Conservation (phyloP, 2,329 filamentous ascomycete species). For the Anthostomella pinea region DNA sequence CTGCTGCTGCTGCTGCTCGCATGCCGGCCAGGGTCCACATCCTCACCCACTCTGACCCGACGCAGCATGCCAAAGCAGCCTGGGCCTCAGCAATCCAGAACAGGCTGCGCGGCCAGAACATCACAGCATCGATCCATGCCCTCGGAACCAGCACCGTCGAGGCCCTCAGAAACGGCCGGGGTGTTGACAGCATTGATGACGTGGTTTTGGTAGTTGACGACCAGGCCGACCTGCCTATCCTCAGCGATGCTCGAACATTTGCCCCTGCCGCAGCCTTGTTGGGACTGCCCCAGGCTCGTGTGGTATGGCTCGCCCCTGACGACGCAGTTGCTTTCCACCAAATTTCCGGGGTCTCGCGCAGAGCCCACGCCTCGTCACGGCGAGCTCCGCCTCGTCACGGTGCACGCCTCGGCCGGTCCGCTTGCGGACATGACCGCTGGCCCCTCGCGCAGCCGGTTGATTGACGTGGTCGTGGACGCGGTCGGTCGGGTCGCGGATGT, state of each 20-base stretch:
- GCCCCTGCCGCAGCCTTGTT: slow-evolving; percentile 6
- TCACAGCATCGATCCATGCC: no score
- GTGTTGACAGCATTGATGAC: not conserved
- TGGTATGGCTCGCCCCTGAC: slow-evolving; percentile 17
- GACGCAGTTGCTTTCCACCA: slow-evolving; percentile 13
- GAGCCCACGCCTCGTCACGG: slow-evolving; percentile 21
- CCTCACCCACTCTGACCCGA: slow-evolving; percentile 1
- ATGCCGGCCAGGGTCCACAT: slow-evolving; percentile 1
- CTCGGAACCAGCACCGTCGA: not conserved
- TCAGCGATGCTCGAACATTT: slow-evolving; percentile 4
- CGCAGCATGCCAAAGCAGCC: not conserved
- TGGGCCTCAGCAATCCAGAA: not conserved
- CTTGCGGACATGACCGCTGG: slow-evolving; percentile 1
- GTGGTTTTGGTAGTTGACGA: slow-evolving; percentile 9
- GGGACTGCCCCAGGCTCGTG: slow-evolving; percentile 2
- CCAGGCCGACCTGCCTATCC: slow-evolving; percentile 3
- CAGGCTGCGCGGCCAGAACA: not conserved
- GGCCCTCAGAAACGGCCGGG: no score
- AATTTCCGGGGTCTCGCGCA: slow-evolving; percentile 16
- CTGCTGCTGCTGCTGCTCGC: not conserved
- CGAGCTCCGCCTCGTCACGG: slow-evolving; percentile 11
- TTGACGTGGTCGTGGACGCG: not conserved
- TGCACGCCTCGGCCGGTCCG: slow-evolving; percentile 8
- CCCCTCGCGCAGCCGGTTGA: not conserved
- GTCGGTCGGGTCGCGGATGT: not conserved